phyloP scores from a whole-genome alignment of 257 asterid species.

The Nicotiana obtusifolia region DNA sequence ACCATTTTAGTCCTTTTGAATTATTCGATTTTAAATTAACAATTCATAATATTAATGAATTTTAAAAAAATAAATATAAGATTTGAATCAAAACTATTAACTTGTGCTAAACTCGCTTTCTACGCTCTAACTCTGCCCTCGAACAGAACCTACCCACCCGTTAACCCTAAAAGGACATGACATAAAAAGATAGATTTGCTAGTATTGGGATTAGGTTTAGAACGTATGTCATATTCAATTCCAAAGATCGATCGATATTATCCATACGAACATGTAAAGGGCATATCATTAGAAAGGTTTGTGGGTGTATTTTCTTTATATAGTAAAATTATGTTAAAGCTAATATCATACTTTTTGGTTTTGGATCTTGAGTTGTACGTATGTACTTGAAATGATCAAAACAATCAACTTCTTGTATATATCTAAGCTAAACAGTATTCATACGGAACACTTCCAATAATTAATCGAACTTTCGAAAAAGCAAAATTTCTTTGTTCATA shows the following conservation, averaged over 20 bases:
- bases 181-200: not conserved
- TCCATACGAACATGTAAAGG: not conserved
- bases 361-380: not conserved
- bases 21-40: too few relatives aligned
- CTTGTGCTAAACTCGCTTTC: too few relatives aligned
- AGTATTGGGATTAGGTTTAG: not conserved
- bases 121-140: too few relatives aligned
- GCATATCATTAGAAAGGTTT: slow-evolving; percentile 9
- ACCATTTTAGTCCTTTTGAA: too few relatives aligned
- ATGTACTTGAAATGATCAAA: not conserved
- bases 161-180: not conserved
- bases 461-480: not conserved
- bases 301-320: slow-evolving; percentile 16
- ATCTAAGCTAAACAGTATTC: not conserved
- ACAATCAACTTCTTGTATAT: not conserved
- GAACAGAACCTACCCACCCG: too few relatives aligned
- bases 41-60: too few relatives aligned
- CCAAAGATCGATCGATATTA: not conserved
- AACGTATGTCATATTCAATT: slow-evolving; percentile 4
- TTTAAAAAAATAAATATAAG: too few relatives aligned
- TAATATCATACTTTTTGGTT: not conserved
- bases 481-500: too few relatives aligned
- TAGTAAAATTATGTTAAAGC: not conserved
- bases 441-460: not conserved
- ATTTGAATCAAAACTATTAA: too few relatives aligned